Evolutionary conservation across 140 eudicot species (phyloP), one percentile per base, ranked within the genome.

Genomic region (Bidens hawaiensis): DNA sequence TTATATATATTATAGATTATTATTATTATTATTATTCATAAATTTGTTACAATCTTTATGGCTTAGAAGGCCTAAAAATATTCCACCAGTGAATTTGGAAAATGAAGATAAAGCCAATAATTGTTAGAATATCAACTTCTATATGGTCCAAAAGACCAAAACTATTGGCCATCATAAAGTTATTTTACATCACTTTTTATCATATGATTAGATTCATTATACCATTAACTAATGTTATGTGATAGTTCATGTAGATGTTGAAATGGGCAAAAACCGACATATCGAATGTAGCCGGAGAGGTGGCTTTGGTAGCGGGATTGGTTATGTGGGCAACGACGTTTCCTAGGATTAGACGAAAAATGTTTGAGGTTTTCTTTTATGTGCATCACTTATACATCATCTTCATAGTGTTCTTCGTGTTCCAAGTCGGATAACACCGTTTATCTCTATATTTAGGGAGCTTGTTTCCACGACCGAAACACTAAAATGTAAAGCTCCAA

Each of bases 391-490:
- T 90, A 15, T 90, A 90, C 83, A 71, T 82, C 31, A 36, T 84
- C 52, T 90, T 86, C 65, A 4, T 90, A 3, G 30, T 90, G 57
- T 84, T 90, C 88, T 90, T 86, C 50, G 71, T 86, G 41, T 56
- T 90, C 41, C 97, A 86, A 89, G 95, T 67, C 95, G 94, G 60
- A 81, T 89, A 23, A 83, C 97, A 0, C 97, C 95, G 0, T 89
- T 89, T 63, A 76, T 89, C 47, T 89, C 97, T 1, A 86, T 89
- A 68, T 81, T 86, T 23, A 60, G 87, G 22, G 97, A 89, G 31
- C 83, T 89, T 17, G 68, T 89, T 47, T 69, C 17, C 58, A 47
- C 46, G 15, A 27, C 63, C 14, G 75, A 77, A 57, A 65, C 75
- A 2, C 17, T 71, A 9, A 83, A 74, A 50, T 38, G 72, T 54